Percentiles rank a stretch among this genome's conserved stretches.
Conservation (phyloP, 441 rosid genomes). For the Gossypium schwendimanii region DNA sequence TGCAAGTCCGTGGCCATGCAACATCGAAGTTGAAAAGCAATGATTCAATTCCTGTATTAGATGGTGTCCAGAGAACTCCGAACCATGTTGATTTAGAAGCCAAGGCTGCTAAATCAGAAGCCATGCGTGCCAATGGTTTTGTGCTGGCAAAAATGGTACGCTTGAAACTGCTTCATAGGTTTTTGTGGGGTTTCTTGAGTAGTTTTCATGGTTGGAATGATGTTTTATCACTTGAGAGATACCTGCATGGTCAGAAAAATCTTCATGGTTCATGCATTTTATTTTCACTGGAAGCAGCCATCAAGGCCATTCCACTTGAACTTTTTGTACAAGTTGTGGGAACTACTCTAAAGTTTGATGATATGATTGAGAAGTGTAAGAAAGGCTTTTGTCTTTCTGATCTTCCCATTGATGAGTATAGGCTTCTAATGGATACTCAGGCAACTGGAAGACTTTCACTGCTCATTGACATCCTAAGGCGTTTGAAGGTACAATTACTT, state of each 20-base stretch:
- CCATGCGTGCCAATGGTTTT: constrained; percentile 92
- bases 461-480: constrained; percentile 73
- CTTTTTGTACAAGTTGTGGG: constrained; percentile 87
- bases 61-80: constrained; percentile 66
- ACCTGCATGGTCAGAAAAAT: constrained; percentile 23
- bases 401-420: constrained; percentile 69
- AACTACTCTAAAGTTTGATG: constrained; percentile 54
- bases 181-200: constrained; percentile 71
- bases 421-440: constrained; percentile 62
- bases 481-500: constrained; percentile 63
- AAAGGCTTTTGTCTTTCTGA: constrained; percentile 61
- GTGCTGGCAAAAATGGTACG: constrained; percentile 93
- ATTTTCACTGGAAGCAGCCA: constrained; percentile 72
- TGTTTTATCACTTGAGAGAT: constrained; percentile 33
- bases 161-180: constrained; percentile 72
- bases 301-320: constrained; percentile 74
- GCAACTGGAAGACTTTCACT: constrained; percentile 80
- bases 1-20: constrained; percentile 62
- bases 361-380: constrained; percentile 75
- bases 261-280: constrained; percentile 38
- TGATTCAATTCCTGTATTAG: constrained; percentile 61
- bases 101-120: constrained; percentile 50
- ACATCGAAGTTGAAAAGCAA: constrained; percentile 41
- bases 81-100: constrained; percentile 38
- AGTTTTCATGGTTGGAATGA: constrained; percentile 48